These are phyloP conservation scores for Ilex aquifolium DNA, from an alignment of 257 asterid species.

Conservation along the genomic window DNA sequence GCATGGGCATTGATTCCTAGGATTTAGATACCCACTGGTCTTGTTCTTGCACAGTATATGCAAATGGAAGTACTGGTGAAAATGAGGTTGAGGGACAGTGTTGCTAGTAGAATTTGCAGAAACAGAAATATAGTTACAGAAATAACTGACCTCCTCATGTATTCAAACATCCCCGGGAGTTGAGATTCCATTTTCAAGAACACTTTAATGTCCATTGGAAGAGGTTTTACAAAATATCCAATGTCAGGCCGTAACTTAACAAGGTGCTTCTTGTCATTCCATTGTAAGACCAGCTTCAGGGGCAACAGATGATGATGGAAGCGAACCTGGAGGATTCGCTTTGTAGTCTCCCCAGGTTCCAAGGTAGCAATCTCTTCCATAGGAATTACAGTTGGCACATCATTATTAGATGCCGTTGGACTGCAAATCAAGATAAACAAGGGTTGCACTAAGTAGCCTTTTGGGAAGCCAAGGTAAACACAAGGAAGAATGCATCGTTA, in stretches of 20 bases:
- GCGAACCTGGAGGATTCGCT: conserved; percentile 60
- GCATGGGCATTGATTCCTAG: too few relatives aligned
- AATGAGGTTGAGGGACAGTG: too few relatives aligned
- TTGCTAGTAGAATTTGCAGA: too few relatives aligned
- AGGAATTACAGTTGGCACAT: conserved; percentile 47
- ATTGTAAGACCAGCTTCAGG: conserved; percentile 65
- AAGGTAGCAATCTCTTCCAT: conserved; percentile 69
- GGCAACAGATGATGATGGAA: conserved; percentile 94
- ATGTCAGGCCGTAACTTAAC: conserved; percentile 90
- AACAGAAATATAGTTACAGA: too few relatives aligned
- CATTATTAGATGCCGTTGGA: conserved; percentile 32
- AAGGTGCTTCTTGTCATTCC: conserved; percentile 51
- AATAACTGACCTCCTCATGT: conserved; percentile 65
- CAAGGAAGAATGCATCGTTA: not conserved
- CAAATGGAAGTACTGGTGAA: too few relatives aligned
- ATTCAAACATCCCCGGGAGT: conserved; percentile 93
- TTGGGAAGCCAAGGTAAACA: too few relatives aligned
- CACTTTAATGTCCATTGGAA: conserved; percentile 57
- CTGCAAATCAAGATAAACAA: conserved; percentile 37
- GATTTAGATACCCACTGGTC: too few relatives aligned
- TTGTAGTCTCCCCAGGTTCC: conserved; percentile 55
- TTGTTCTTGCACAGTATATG: too few relatives aligned
- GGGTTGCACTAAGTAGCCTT: not conserved
- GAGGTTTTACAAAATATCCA: conserved; percentile 91
- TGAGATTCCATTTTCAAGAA: conserved; percentile 70